Percentiles rank a stretch among this genome's conserved stretches.
Conservation (phyloP, 2,329 filamentous ascomycete genomes). For the Cucurbitaria berberidis region DNA sequence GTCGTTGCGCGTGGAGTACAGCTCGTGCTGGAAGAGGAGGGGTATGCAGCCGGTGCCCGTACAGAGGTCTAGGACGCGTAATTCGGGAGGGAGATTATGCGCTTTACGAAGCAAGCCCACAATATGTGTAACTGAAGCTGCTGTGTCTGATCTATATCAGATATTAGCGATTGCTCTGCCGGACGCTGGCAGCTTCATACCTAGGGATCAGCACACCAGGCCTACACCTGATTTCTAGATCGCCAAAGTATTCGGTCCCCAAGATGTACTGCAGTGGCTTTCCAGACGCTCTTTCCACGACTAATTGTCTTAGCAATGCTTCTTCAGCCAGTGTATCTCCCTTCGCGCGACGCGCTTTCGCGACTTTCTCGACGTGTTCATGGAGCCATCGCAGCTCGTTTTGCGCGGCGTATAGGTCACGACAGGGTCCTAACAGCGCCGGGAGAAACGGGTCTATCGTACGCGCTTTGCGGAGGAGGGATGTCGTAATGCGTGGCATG, state of each 20-base stretch:
- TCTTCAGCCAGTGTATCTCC: constrained; percentile 24
- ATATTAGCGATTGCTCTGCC: constrained; percentile 14
- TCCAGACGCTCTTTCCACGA: constrained; percentile 59
- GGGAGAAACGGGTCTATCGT: constrained; percentile 63
- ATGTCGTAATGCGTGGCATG: constrained; percentile 66
- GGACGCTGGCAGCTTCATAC: constrained; percentile 41
- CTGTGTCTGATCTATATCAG: constrained; percentile 54
- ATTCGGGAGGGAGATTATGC: constrained; percentile 25
- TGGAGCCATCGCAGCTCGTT: constrained; percentile 77
- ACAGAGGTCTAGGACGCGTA: constrained; percentile 83
- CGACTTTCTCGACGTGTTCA: constrained; percentile 56
- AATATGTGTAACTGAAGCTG: constrained; percentile 46
- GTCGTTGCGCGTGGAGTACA: constrained; percentile 48
- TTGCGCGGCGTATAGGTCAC: constrained; percentile 66
- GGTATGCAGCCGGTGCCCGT: constrained; percentile 92
- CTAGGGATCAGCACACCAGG: constrained; percentile 86
- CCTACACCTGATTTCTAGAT: constrained; percentile 76
- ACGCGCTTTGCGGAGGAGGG: constrained; percentile 62
- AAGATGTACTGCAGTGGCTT: constrained; percentile 89
- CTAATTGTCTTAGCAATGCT: constrained; percentile 33
- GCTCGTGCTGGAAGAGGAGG: constrained; percentile 71
- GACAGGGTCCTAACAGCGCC: constrained; percentile 67
- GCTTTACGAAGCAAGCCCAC: constrained; percentile 34
- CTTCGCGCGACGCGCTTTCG: constrained; percentile 25
- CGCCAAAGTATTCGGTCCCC: constrained; percentile 85